Evolutionary conservation across 2,329 filamentous ascomycete species (phyloP).

Genomic region (Ilyonectria sp.): DNA sequence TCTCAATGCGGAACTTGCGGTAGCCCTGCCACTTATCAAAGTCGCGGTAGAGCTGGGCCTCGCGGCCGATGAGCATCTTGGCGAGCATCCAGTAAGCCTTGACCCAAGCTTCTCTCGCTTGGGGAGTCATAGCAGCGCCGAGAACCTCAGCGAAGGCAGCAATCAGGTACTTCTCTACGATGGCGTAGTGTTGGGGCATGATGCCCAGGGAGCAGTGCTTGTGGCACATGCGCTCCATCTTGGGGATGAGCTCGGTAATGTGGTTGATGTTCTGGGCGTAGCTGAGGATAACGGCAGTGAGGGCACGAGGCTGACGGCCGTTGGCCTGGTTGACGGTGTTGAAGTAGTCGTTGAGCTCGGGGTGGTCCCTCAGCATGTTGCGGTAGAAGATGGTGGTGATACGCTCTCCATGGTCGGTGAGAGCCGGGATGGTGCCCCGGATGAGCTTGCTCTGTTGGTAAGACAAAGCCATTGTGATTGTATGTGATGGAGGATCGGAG

Average conservation of each 20-base stretch:
- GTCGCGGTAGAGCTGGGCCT: slow-evolving; percentile 73
- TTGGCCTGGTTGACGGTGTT: slow-evolving; percentile 64
- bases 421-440: slow-evolving; percentile 78
- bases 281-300: slow-evolving; percentile 69
- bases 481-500: not conserved
- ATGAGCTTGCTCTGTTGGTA: slow-evolving; percentile 74
- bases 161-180: slow-evolving; percentile 79
- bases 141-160: slow-evolving; percentile 77
- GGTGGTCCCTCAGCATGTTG: slow-evolving; percentile 76
- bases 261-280: slow-evolving; percentile 81
- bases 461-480: slow-evolving; percentile 58
- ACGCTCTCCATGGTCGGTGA: slow-evolving; percentile 76
- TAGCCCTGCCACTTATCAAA: slow-evolving; percentile 77
- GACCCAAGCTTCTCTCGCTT: slow-evolving; percentile 77
- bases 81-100: slow-evolving; percentile 82
- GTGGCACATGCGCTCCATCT: slow-evolving; percentile 73
- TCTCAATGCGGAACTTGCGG: slow-evolving; percentile 76
- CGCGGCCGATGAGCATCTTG: slow-evolving; percentile 78
- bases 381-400: slow-evolving; percentile 83
- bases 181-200: slow-evolving; percentile 77
- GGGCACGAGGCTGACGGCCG: slow-evolving; percentile 53
- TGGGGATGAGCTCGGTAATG: slow-evolving; percentile 68
- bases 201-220: slow-evolving; percentile 82
- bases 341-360: slow-evolving; percentile 79
- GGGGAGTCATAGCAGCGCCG: slow-evolving; percentile 74